These are phyloP conservation scores for Epichloe hybrida DNA, from an alignment of 2,329 filamentous ascomycete genomes.

Conservation along the genomic window DNA sequence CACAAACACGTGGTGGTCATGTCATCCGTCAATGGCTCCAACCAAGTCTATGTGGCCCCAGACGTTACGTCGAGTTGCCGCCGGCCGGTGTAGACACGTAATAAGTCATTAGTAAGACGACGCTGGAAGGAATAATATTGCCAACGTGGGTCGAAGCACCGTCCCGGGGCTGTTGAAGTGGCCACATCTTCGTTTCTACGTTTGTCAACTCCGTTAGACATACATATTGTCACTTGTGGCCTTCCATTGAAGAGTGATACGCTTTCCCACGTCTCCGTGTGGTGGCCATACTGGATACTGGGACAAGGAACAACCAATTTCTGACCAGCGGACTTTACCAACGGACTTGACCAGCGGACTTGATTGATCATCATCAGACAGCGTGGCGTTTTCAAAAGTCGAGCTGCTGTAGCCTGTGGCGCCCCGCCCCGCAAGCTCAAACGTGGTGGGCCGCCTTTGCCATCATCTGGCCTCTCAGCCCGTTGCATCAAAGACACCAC, in stretches of 20 bases:
- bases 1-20: constrained; percentile 1
- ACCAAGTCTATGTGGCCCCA: no score
- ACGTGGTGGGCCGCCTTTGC: not conserved
- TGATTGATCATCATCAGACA: constrained; percentile 8
- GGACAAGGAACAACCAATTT: not conserved
- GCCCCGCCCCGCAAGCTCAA: not conserved
- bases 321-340: not conserved
- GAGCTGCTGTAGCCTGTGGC: not conserved
- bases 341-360: not conserved
- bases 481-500: not conserved
- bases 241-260: not conserved
- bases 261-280: no score
- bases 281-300: no score
- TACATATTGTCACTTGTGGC: not conserved
- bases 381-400: constrained; percentile 10
- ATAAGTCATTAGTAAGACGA: no score
- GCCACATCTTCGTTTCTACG: not conserved
- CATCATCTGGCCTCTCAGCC: not conserved
- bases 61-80: no score
- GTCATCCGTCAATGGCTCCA: not conserved
- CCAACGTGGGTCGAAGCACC: no score
- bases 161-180: not conserved
- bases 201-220: not conserved
- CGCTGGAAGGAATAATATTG: no score
- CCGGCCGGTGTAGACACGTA: no score